Base-by-base conservation (phyloP, 2,329 filamentous ascomycete genomes). In the Fusarium lyarnte region DNA sequence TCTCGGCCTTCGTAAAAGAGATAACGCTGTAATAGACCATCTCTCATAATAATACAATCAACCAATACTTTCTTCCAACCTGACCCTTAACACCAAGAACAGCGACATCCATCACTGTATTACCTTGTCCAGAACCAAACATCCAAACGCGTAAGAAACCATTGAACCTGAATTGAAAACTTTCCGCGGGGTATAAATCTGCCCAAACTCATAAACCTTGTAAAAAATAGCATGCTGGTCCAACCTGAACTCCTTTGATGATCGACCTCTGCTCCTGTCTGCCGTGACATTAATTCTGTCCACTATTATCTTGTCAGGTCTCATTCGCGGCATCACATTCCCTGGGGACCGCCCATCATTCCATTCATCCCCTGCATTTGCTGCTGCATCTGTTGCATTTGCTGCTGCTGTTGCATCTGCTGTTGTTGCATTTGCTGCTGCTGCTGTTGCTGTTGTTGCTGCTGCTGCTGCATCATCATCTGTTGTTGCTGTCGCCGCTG, bases 331-430 rank as follows among this genome's bases (percentile, higher is more conserved):
- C 54, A 53, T 77, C 81, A 86, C 84, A 87, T 86, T 42, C 84
- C 85, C 72, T 87, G 85, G 25, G 82, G 82, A 17, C 84, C 84
- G 16, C 84, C 84, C 85, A 87, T 87, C 84, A 89, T 88, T 31
- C 84, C 83, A 58, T 85, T 74, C 72, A 75, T 74, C 35, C 73
- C 72, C 27, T 76, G 74, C 70, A 76, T 73, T 33, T 75, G 73
- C 42, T 75, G 73, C n/a, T 76, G 74, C 65, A 75, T 60, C n/a
- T 76, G 74, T 31, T 63, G 74, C 45, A 75, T 63, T 23, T 77
- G 73, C 36, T 80, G 77, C 29, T 79, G 78, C 13, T 75, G 25
- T 25, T 25, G 73, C 60, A 74, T 47, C 16, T 75, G 73, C 41
- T 67, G 59, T 14, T 72, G 69, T 8, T 75, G 74, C 49, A 74